A percentile compares a stretch with the other conserved stretches of the same genome.
Conservation (phyloP, 768 basidiomycete species). For the Crassisporium funariophilum region DNA sequence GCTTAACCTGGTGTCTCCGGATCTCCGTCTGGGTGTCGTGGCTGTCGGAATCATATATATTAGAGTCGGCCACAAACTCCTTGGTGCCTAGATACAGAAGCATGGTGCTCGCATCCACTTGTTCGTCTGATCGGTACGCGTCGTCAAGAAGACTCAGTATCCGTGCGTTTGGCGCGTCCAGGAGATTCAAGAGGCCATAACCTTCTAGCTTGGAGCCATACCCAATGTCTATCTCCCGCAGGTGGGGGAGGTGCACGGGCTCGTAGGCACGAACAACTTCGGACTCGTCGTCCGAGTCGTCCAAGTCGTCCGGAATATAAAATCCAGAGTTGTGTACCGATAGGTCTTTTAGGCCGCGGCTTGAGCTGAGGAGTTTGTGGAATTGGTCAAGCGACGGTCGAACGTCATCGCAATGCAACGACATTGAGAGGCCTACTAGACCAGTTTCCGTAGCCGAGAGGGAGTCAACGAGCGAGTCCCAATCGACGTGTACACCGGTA, state of each 20-base stretch:
- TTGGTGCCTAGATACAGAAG: constrained; percentile 40
- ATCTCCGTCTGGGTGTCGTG: too few species aligned
- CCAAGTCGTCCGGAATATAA: constrained; percentile 23
- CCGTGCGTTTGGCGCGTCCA: constrained; percentile 42
- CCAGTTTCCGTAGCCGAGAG: constrained; percentile 22
- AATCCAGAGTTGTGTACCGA: constrained; percentile 52
- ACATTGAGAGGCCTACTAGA: constrained; percentile 43
- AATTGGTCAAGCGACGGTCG: constrained; percentile 51
- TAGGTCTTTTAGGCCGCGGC: constrained; percentile 43
- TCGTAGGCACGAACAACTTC: constrained; percentile 20
- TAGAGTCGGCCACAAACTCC: constrained; percentile 5
- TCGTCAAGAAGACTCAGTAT: constrained; percentile 47
- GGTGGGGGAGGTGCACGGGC: constrained; percentile 38
- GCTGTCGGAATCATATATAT: too few species aligned
- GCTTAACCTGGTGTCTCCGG: background rate
- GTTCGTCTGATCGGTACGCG: constrained; percentile 43
- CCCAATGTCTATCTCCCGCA: constrained; percentile 43
- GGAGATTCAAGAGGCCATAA: constrained; percentile 37
- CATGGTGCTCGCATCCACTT: constrained; percentile 41
- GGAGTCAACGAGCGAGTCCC: constrained; percentile 43
- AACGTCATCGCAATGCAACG: constrained; percentile 54
- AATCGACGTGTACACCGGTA: constrained; percentile 59
- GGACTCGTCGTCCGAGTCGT: constrained; percentile 24
- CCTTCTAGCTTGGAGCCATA: constrained; percentile 45
- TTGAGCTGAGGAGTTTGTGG: constrained; percentile 42